Conservation (phyloP, 139 green algal species). For the Haematococcus lacustris region DNA sequence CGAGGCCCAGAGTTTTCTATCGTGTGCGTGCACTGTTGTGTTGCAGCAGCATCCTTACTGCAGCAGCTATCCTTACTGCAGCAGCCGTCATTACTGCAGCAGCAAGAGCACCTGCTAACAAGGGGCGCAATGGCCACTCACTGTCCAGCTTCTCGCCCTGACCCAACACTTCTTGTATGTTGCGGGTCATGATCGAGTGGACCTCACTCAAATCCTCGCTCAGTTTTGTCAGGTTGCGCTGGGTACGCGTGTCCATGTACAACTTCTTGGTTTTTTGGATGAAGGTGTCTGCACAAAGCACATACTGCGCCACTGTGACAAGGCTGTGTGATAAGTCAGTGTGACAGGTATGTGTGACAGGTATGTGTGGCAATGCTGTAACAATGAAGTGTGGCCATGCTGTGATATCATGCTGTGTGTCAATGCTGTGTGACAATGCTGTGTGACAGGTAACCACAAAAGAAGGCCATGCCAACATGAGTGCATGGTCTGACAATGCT, state of each 20-base stretch:
- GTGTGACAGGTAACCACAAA: no score
- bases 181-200: slow-evolving; percentile 96
- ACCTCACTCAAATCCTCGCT: slow-evolving; percentile 82
- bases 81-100: not conserved
- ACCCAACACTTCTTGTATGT: slow-evolving; percentile 96
- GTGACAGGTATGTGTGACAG: no score
- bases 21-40: not conserved
- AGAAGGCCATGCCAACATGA: no score
- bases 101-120: not conserved
- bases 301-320: no score
- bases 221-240: slow-evolving; percentile 94
- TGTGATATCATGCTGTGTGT: no score
- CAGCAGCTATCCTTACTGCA: not conserved
- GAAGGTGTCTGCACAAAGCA: slow-evolving; percentile 86
- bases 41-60: not conserved
- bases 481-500: no score
- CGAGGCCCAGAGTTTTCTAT: not conserved
- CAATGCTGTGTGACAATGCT: no score
- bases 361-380: no score
- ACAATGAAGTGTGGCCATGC: no score
- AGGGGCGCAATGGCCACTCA: slow-evolving; percentile 39
- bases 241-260: slow-evolving; percentile 93
- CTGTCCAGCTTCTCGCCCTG: slow-evolving; percentile 91
- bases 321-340: not conserved
- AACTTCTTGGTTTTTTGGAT: slow-evolving; percentile 99